Base-by-base conservation (phyloP, 768 basidiomycete genomes). In the Rhodotorula diobovata region DNA sequence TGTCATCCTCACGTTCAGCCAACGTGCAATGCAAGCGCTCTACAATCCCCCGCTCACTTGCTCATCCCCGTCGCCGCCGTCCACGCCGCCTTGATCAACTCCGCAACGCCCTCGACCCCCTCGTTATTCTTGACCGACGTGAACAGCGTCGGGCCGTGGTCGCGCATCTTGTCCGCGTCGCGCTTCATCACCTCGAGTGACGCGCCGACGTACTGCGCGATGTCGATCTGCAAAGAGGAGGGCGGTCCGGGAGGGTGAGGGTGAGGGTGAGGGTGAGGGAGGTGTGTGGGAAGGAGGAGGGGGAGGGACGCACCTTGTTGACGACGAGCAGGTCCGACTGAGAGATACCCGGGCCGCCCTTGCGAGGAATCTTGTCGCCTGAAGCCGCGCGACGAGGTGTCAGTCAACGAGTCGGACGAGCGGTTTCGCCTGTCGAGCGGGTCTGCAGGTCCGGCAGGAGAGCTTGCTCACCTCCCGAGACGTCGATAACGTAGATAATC, bases 351-450 rank as follows among this genome's bases (percentile, higher is more conserved):
- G 95, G 96, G 2, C 95, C 96, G 10, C 96, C 95, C 83, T 99
- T 99, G 34, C 95, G 85, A 32, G 96, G 96, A 73, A 99, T 94
- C 82, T 99, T 99, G 82, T 99, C 95, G 1, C 95, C 95, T 18
- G 96, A 95, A 28, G 53, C 32, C 16, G 16, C 1, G 20, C 5
- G 16, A 7, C 32, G 23, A 20, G 32, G 32, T 6, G 32, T 21
- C 11, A 35, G 32, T 9, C 15, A 3, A 10, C 14, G 12, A 14
- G 1, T 3, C 16, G 55, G 3, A 37, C 83, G 35, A 25, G 23
- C 16, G n/a, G n/a, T n/a, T n/a, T n/a, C n/a, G n/a, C n/a, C n/a
- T n/a, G n/a, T n/a, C n/a, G n/a, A n/a, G n/a, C n/a, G n/a, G n/a
- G n/a, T n/a, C 20, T 1, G 34, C 83, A 75, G 79, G 66, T 7